Evolutionary conservation across 1,284 basidiomycete species (phyloP).

Genomic region (Austroboletus novae-zelandiae): DNA sequence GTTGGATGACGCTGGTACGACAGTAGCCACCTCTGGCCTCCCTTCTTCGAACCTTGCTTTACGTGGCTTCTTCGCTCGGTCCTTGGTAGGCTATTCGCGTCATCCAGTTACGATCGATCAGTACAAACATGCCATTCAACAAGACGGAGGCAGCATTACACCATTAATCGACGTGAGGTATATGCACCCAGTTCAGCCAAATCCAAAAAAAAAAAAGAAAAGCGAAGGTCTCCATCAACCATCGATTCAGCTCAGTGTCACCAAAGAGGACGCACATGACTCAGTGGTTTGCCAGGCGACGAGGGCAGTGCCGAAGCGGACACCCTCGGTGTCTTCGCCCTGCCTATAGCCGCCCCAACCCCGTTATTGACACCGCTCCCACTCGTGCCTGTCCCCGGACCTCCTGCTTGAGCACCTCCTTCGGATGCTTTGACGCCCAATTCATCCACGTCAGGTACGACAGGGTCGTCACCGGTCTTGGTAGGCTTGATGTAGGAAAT

Average conservation of each 20-base stretch:
- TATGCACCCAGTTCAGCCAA: slow-evolving; percentile 27
- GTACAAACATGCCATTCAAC: slow-evolving; percentile 30
- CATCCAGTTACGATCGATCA: slow-evolving; percentile 26
- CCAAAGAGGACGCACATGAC: slow-evolving; percentile 81
- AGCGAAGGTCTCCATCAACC: slow-evolving; percentile 28
- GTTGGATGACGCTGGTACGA: neutral
- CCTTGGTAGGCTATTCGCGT: slow-evolving; percentile 61
- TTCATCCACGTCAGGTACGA: slow-evolving; percentile 50
- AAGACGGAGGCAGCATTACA: slow-evolving; percentile 25
- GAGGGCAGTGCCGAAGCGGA: slow-evolving; percentile 38
- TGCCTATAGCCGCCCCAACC: slow-evolving; percentile 13
- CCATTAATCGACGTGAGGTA: slow-evolving; percentile 34
- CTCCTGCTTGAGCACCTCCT: slow-evolving; percentile 29
- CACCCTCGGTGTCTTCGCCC: slow-evolving; percentile 24
- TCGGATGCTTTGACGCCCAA: slow-evolving; percentile 47
- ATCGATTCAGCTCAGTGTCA: slow-evolving; percentile 41
- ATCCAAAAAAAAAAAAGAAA: slow-evolving; percentile 15
- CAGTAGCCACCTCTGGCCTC: neutral
- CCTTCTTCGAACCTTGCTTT: slow-evolving; percentile 39
- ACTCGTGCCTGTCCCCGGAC: slow-evolving; percentile 1
- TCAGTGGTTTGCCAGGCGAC: slow-evolving; percentile 59
- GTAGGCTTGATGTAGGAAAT: slow-evolving; percentile 51
- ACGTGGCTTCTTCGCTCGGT: slow-evolving; percentile 60
- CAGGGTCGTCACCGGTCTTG: slow-evolving; percentile 46
- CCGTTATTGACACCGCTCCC: slow-evolving; percentile 11